These are phyloP conservation scores for Volvariella volvacea DNA, from an alignment of 1,284 basidiomycete species.

Conservation along the genomic window DNA sequence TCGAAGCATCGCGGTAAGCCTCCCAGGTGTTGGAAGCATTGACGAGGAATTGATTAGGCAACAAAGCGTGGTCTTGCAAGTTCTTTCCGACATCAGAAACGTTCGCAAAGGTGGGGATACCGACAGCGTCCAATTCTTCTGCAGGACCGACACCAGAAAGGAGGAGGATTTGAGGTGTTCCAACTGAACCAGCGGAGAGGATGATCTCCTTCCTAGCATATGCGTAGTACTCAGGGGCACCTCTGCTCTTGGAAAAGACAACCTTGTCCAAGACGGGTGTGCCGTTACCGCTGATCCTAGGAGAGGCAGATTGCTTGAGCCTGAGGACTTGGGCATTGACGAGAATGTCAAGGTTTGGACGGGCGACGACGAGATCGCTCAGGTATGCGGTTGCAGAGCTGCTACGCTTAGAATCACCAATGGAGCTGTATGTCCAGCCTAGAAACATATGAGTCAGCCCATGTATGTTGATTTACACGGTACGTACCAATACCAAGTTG, in stretches of 20 bases:
- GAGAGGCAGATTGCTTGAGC: not conserved
- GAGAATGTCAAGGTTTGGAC: constrained; percentile 36
- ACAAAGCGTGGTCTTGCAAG: constrained; percentile 28
- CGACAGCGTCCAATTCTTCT: constrained; percentile 13
- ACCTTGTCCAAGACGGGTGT: not conserved
- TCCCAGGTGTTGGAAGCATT: constrained; percentile 13
- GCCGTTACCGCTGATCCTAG: not conserved
- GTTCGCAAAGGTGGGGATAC: constrained; percentile 21
- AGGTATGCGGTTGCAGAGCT: constrained; percentile 33
- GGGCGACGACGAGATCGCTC: constrained; percentile 19
- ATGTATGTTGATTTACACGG: too few species aligned
- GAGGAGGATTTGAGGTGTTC: constrained; percentile 36
- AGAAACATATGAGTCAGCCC: not conserved
- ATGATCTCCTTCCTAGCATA: constrained; percentile 34
- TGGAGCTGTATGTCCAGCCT: constrained; percentile 30
- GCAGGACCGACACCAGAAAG: constrained; percentile 39
- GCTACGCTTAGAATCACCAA: constrained; percentile 23
- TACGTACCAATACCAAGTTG: constrained; percentile 27
- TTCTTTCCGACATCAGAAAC: constrained; percentile 38
- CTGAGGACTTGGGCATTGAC: constrained; percentile 19
- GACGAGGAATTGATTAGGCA: constrained; percentile 21
- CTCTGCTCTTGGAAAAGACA: not conserved
- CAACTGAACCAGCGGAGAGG: constrained; percentile 34
- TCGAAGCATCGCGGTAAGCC: constrained; percentile 1
- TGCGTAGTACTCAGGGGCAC: constrained; percentile 10